phyloP scores from a whole-genome alignment of 2,329 filamentous ascomycete genomes.

The Calonectria pauciramosa region DNA sequence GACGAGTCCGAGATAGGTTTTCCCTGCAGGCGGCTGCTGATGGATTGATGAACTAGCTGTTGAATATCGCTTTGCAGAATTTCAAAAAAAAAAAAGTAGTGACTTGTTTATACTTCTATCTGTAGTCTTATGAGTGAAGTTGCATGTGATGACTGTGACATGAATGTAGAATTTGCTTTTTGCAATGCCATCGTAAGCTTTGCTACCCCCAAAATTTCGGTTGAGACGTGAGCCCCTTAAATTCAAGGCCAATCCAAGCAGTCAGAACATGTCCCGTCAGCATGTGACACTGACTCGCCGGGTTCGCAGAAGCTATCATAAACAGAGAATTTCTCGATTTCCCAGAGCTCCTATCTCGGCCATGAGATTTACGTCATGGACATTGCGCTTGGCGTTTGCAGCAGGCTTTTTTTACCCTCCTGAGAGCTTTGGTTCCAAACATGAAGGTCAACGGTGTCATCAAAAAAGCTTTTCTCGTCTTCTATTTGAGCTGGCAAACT shows the following conservation, averaged over 20 bases:
- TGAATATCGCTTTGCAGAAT: slow-evolving; percentile 42
- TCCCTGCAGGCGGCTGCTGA: slow-evolving; percentile 11
- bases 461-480: too few species aligned
- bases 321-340: neutral
- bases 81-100: slow-evolving; percentile 47
- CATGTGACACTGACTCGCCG: neutral
- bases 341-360: neutral
- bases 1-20: slow-evolving; percentile 58
- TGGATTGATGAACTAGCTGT: slow-evolving; percentile 35
- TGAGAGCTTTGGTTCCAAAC: too few species aligned
- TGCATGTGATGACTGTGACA: neutral
- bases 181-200: neutral
- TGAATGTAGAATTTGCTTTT: neutral
- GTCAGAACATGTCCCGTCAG: neutral
- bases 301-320: neutral
- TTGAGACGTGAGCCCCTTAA: neutral
- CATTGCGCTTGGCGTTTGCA: neutral
- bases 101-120: slow-evolving; percentile 38
- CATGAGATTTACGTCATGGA: neutral
- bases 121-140: neutral
- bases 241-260: neutral
- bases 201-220: neutral
- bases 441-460: too few species aligned
- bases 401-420: too few species aligned
- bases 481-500: too few species aligned